Evolutionary conservation across 192 early-diverging fungal species (phyloP), one percentile per base, ranked within the genome.

Genomic region (Phycomyces nitens): DNA sequence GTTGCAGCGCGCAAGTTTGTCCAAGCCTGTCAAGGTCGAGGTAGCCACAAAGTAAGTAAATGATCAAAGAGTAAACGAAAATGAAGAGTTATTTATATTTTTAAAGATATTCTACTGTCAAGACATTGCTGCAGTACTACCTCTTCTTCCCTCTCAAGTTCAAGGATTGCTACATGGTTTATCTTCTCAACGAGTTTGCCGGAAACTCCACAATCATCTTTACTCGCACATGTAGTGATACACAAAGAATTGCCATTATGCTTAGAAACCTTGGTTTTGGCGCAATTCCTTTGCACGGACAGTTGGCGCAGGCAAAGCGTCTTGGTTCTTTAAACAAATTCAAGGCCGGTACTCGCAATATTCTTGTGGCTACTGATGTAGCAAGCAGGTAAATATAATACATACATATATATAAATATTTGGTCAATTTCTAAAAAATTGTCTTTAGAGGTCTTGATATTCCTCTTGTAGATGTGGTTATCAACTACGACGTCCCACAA

Each of bases 401-500:
- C 43, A 29, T 41, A 29, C 3, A 60, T 15, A 12, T 14, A 41
- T 16, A 60, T 41, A 60, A 41, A n/a, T n/a, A n/a, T n/a, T 15
- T 27, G 12, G 15, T 14, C 5, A n/a, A 52, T 43, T 29, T 60
- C 60, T 60, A 7, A n/a, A n/a, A 12, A 24, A 29, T 70, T n/a
- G 53, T 62, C 6, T 50, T 14, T 64, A 78, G 85, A 65, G 91
- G 96, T 21, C 74, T 99, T 63, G 96, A 99, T 83, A 99, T 99
- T 64, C 93, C 94, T n/a, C 73, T 87, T 1, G 96, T 98, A 7
- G 94, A 99, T 66, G 76, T 94, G 56, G 95, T 99, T 15, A 82
- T 99, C 68, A 99, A 99, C 79, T 99, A 94, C 69, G 96, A 99
- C 69, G 88, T 99, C 18, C 95, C 96, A 63, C 82, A 76, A 65